These are phyloP conservation scores for Candida lessepsii DNA, from an alignment of 805 yeast species.

Conservation along the genomic window DNA sequence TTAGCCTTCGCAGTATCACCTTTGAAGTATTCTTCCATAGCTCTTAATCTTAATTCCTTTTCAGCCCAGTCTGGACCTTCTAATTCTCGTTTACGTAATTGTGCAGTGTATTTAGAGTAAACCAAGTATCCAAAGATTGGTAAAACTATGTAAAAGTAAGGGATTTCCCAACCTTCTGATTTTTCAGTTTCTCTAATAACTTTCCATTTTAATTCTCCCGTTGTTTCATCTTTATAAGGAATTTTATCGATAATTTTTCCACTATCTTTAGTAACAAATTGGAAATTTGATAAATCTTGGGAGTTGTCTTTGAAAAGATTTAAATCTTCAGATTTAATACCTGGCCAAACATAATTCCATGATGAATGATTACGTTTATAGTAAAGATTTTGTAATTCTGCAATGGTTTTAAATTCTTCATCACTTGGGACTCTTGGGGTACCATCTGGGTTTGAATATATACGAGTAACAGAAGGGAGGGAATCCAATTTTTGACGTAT, in stretches of 20 bases:
- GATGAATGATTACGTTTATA: constrained; percentile 54
- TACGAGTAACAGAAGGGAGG: constrained; percentile 61
- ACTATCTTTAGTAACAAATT: constrained; percentile 47
- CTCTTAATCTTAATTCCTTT: constrained; percentile 75
- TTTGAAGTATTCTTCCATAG: constrained; percentile 60
- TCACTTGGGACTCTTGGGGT: constrained; percentile 68
- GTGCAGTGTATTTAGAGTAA: constrained; percentile 46
- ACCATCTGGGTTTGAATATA: constrained; percentile 76
- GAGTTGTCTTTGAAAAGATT: constrained; percentile 59
- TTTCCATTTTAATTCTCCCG: constrained; percentile 79
- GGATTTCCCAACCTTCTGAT: constrained; percentile 81
- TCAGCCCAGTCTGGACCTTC: constrained; percentile 75
- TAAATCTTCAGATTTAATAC: constrained; percentile 54
- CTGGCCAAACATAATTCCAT: constrained; percentile 45
- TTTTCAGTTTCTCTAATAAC: constrained; percentile 69
- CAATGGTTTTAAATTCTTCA: constrained; percentile 67
- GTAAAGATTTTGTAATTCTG: constrained; percentile 64
- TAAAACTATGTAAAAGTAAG: constrained; percentile 68
- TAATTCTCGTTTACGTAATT: constrained; percentile 37
- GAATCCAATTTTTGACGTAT: constrained; percentile 60
- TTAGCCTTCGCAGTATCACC: constrained; percentile 51
- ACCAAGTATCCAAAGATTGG: constrained; percentile 65
- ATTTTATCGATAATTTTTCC: constrained; percentile 76
- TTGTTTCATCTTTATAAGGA: constrained; percentile 75
- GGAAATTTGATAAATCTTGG: constrained; percentile 55